Conservation (phyloP, 208 protist species). For the Crithidia fasciculata region DNA sequence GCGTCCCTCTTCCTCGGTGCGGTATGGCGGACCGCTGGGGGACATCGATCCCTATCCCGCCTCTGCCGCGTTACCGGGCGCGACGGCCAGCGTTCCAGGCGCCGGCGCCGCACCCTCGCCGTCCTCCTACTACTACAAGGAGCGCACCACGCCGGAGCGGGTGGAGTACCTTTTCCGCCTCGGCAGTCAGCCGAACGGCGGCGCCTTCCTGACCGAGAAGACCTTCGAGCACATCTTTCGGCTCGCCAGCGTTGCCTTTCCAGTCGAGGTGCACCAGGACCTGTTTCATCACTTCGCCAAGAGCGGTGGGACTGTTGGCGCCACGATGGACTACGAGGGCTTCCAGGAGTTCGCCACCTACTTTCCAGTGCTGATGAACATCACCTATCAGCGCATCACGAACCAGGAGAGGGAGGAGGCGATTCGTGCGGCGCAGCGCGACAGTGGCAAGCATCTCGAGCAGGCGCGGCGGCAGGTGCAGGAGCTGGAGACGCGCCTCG, state of each 20-base stretch:
- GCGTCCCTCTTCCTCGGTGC: too few relatives aligned
- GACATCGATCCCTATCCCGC: too few relatives aligned
- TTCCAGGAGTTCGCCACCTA: constrained; percentile 69
- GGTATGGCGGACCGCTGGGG: too few relatives aligned
- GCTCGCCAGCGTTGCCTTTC: constrained; percentile 58
- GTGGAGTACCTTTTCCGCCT: constrained; percentile 65
- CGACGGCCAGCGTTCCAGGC: too few relatives aligned
- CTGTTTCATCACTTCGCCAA: constrained; percentile 59
- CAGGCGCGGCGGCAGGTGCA: constrained; percentile 44
- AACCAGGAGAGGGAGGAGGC: constrained; percentile 61
- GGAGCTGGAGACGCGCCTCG: constrained; percentile 56
- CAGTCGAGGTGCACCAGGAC: constrained; percentile 61
- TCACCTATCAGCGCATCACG: constrained; percentile 71
- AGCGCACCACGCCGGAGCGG: constrained; percentile 58
- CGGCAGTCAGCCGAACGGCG: constrained; percentile 22
- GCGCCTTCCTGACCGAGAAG: constrained; percentile 24
- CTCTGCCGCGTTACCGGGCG: too few relatives aligned
- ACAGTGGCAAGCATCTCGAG: constrained; percentile 37
- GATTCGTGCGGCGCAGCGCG: constrained; percentile 51
- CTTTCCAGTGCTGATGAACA: constrained; percentile 72
- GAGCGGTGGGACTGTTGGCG: constrained; percentile 11
- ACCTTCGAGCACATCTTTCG: constrained; percentile 69
- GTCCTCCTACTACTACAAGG: constrained; percentile 44
- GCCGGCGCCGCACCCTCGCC: constrained; percentile 3
- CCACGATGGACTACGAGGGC: constrained; percentile 46